Evolutionary conservation across 306 rosid genomes (phyloP).

Genomic region (Neltuma alba): DNA sequence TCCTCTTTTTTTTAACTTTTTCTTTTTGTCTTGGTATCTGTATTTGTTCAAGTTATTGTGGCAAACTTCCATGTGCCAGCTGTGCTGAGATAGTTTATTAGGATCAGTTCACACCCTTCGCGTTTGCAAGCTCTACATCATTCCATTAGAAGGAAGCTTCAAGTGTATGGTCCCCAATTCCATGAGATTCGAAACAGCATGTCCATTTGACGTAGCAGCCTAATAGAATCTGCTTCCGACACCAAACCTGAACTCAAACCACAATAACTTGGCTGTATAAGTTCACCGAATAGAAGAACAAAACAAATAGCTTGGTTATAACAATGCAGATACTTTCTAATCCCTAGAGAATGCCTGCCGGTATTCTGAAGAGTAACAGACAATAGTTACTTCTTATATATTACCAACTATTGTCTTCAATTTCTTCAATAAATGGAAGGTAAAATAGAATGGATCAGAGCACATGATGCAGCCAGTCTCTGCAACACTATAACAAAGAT

Average conservation of each 20-base stretch:
- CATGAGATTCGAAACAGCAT: conserved; percentile 4
- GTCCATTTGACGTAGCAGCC: background rate
- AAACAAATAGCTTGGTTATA: background rate
- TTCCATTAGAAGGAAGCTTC: background rate
- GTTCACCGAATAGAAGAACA: background rate
- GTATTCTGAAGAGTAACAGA: background rate
- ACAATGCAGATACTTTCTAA: background rate
- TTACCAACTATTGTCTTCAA: background rate
- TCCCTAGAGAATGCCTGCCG: background rate
- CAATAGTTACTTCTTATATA: background rate
- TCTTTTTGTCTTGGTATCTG: background rate
- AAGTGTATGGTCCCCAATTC: conserved; percentile 39
- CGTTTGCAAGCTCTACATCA: conserved; percentile 10
- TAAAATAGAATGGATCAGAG: background rate
- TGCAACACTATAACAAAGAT: background rate
- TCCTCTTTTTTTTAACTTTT: background rate
- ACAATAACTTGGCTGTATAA: background rate
- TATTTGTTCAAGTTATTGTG: conserved; percentile 27
- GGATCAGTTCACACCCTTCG: conserved; percentile 15
- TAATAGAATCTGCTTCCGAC: conserved; percentile 26
- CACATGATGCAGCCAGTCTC: background rate
- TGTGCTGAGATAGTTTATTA: conserved; percentile 37
- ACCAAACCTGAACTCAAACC: conserved; percentile 25
- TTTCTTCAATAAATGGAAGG: background rate
- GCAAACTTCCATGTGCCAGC: conserved; percentile 40